Evolutionary conservation across 768 basidiomycete species (phyloP).

Genomic region (Collybia sordida): DNA sequence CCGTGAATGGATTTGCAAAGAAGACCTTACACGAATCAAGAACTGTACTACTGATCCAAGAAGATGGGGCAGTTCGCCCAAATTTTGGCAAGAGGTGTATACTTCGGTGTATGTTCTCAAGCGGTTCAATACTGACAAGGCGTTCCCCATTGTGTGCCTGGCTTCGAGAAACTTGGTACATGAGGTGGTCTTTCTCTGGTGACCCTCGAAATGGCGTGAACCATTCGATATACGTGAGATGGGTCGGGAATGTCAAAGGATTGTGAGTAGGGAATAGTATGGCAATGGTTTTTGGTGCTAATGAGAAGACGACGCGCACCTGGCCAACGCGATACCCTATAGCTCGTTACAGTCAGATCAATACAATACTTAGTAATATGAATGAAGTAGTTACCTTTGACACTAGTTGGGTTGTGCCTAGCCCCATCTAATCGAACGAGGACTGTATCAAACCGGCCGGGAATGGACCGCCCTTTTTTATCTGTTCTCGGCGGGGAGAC

Average conservation of each 20-base stretch:
- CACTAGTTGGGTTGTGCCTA: too few species aligned
- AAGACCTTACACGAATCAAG: constrained; percentile 24
- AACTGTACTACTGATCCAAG: constrained; percentile 27
- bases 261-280: constrained; percentile 3
- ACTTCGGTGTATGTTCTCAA: too few species aligned
- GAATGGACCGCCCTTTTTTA: constrained; percentile 12
- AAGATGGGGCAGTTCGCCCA: constrained; percentile 16
- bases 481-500: constrained; percentile 16
- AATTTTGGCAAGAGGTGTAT: too few species aligned
- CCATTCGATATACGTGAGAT: constrained; percentile 26
- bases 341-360: background rate
- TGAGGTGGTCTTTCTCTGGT: constrained; percentile 21
- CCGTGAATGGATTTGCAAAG: constrained; percentile 20
- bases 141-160: constrained; percentile 4
- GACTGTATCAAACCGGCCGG: too few species aligned
- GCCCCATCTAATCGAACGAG: too few species aligned
- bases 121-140: constrained; percentile 18
- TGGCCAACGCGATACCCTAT: constrained; percentile 22
- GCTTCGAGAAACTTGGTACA: constrained; percentile 21
- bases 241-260: constrained; percentile 3
- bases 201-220: too few species aligned
- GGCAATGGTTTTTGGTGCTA: constrained; percentile 9
- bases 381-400: too few species aligned
- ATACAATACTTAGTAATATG: too few species aligned
- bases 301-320: constrained; percentile 19